A percentile compares a stretch with the other conserved stretches of the same genome.
Conservation (phyloP, 2,329 filamentous ascomycete genomes). For the Coniella vitis region DNA sequence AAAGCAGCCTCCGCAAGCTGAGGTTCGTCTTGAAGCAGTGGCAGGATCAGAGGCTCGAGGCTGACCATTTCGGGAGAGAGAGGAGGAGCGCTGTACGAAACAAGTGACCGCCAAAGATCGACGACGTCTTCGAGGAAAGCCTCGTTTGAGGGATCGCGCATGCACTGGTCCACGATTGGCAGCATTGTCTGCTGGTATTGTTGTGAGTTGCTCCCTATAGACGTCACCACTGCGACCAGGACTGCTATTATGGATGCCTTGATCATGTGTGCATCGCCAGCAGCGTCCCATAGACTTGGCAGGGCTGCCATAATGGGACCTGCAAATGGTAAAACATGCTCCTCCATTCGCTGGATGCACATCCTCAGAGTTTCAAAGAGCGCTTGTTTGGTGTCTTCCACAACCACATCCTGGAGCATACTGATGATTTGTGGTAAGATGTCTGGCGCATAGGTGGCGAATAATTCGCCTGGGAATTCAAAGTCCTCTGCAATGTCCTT, state of each 20-base stretch:
- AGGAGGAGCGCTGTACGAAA: constrained; percentile 58
- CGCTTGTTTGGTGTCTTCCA: constrained; percentile 84
- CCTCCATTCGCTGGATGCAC: constrained; percentile 75
- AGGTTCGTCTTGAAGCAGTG: constrained; percentile 59
- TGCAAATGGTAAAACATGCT: constrained; percentile 59
- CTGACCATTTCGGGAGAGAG: constrained; percentile 54
- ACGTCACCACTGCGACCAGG: constrained; percentile 74
- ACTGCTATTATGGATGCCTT: constrained; percentile 90
- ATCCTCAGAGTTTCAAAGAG: constrained; percentile 80
- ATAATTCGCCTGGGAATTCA: constrained; percentile 66
- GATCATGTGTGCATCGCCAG: constrained; percentile 75
- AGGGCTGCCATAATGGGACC: constrained; percentile 77
- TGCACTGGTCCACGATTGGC: constrained; percentile 55
- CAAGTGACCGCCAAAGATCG: constrained; percentile 77
- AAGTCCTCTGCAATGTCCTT: constrained; percentile 77
- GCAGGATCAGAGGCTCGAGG: constrained; percentile 57
- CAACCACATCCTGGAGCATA: constrained; percentile 71
- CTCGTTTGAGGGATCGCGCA: constrained; percentile 37
- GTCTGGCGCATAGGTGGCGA: constrained; percentile 69
- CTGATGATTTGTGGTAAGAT: constrained; percentile 67
- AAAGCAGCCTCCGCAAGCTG: constrained; percentile 57
- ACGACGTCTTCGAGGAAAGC: constrained; percentile 90
- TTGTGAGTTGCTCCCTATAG: constrained; percentile 71
- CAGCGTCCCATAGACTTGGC: constrained; percentile 77
- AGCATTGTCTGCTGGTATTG: constrained; percentile 75